Conservation (phyloP, 768 basidiomycete genomes). For the Sutorius australiensis region DNA sequence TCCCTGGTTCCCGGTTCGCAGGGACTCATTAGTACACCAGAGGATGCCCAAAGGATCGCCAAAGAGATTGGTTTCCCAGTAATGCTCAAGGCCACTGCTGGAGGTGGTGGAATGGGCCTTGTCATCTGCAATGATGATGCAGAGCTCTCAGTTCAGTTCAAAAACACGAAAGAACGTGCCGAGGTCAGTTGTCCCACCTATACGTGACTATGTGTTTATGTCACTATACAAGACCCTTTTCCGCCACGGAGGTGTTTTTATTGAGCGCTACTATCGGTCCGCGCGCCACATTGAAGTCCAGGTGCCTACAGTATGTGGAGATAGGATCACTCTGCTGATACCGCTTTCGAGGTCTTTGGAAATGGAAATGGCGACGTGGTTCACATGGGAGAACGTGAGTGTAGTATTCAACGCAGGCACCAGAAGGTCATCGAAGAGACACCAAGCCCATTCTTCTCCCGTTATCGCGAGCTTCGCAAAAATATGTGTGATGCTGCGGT, state of each 20-base stretch:
- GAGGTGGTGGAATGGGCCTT: slow-evolving; percentile 69
- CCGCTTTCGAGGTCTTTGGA: slow-evolving; percentile 53
- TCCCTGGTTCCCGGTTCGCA: slow-evolving; percentile 56
- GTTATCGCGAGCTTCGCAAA: slow-evolving; percentile 41
- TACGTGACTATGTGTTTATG: not conserved
- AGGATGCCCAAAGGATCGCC: slow-evolving; percentile 42
- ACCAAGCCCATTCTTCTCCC: slow-evolving; percentile 54
- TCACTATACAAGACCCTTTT: slow-evolving; percentile 41
- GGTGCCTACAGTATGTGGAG: slow-evolving; percentile 28
- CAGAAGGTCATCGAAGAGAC: slow-evolving; percentile 74
- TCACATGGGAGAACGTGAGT: slow-evolving; percentile 69
- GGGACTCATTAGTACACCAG: slow-evolving; percentile 39
- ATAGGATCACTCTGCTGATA: not conserved
- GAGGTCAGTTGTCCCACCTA: slow-evolving; percentile 33
- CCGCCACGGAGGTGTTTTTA: slow-evolving; percentile 46
- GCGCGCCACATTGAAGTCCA: slow-evolving; percentile 68
- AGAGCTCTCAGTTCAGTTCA: slow-evolving; percentile 38
- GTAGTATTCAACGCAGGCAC: slow-evolving; percentile 63
- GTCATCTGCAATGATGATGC: slow-evolving; percentile 45
- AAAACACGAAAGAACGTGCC: slow-evolving; percentile 38
- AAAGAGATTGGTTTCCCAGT: slow-evolving; percentile 52
- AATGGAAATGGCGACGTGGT: slow-evolving; percentile 56
- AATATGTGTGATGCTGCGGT: slow-evolving; percentile 54
- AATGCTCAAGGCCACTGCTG: slow-evolving; percentile 64
- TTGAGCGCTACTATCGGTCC: slow-evolving; percentile 55